A percentile compares a stretch with the other conserved stretches of the same genome.
Evolutionary conservation across 257 asterid genomes (phyloP).

Genomic region (Nicotiana knightiana): DNA sequence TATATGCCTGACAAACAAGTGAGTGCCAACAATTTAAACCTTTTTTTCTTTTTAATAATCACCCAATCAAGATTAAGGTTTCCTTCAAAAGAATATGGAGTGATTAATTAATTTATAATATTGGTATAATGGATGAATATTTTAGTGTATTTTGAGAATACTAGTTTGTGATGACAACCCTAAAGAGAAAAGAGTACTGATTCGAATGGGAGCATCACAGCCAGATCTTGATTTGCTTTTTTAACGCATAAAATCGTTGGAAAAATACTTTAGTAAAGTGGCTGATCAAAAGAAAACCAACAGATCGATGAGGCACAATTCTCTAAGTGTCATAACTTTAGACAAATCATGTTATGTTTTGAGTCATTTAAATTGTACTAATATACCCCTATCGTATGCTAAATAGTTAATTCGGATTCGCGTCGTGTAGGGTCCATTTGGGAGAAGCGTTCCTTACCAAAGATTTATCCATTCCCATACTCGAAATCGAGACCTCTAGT

Average conservation of each 20-base stretch:
- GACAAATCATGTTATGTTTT: too few species aligned
- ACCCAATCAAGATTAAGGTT: slow-evolving; percentile 9
- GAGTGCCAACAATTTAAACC: slow-evolving; percentile 11
- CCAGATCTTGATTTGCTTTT: slow-evolving; percentile 1
- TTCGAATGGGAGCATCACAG: not conserved
- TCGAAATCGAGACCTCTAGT: too few species aligned
- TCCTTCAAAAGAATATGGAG: not conserved
- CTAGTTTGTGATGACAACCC: slow-evolving; percentile 3
- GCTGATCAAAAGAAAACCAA: not conserved
- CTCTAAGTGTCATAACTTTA: not conserved
- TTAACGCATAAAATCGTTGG: slow-evolving; percentile 10
- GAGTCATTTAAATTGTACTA: too few species aligned
- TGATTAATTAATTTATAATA: not conserved
- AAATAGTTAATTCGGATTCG: too few species aligned
- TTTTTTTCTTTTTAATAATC: not conserved
- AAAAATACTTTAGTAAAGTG: slow-evolving; percentile 1
- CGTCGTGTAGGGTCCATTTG: too few species aligned
- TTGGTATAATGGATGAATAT: not conserved
- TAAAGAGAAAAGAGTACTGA: slow-evolving; percentile 7
- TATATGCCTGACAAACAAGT: not conserved
- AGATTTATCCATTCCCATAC: too few species aligned
- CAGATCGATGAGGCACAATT: not conserved
- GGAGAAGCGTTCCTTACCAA: too few species aligned
- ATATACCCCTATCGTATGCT: too few species aligned
- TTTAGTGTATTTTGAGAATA: not conserved